Conservation (phyloP, 768 basidiomycete species). For the Lactarius pseudohatsudake region DNA sequence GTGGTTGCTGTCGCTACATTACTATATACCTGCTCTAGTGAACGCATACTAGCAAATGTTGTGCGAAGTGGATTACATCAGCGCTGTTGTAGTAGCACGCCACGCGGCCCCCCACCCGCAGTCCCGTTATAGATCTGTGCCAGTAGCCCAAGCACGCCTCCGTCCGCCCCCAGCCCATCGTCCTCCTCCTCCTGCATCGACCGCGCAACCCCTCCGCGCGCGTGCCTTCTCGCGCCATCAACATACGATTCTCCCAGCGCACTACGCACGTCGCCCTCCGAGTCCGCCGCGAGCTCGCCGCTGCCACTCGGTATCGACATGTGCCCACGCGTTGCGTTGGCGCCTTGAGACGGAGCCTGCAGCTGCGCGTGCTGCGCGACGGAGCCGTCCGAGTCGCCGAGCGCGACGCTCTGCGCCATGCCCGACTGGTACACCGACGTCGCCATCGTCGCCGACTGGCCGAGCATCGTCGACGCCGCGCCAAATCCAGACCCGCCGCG, state of each 20-base stretch:
- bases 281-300: slow-evolving; percentile 34
- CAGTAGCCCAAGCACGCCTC: slow-evolving; percentile 79
- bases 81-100: slow-evolving; percentile 15
- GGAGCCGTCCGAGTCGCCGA: slow-evolving; percentile 76
- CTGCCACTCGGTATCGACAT: slow-evolving; percentile 24
- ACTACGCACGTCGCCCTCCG: slow-evolving; percentile 59
- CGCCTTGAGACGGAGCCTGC: neutral
- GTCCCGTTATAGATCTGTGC: slow-evolving; percentile 80
- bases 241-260: slow-evolving; percentile 74
- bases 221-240: slow-evolving; percentile 53
- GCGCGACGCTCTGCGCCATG: slow-evolving; percentile 67
- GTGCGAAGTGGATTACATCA: neutral
- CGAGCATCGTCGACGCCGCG: slow-evolving; percentile 40
- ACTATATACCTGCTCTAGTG: neutral
- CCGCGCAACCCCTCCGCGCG: slow-evolving; percentile 31
- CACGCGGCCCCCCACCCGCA: slow-evolving; percentile 31
- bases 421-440: slow-evolving; percentile 43
- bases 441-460: slow-evolving; percentile 37
- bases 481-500: slow-evolving; percentile 41
- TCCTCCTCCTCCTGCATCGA: slow-evolving; percentile 39
- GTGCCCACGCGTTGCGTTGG: neutral
- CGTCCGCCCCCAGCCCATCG: slow-evolving; percentile 69
- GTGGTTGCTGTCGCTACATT: slow-evolving; percentile 4
- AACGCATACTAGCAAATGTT: neutral
- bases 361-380: slow-evolving; percentile 31